Evolutionary conservation across 257 asterid genomes (phyloP).

Genomic region (Eucommia ulmoides): DNA sequence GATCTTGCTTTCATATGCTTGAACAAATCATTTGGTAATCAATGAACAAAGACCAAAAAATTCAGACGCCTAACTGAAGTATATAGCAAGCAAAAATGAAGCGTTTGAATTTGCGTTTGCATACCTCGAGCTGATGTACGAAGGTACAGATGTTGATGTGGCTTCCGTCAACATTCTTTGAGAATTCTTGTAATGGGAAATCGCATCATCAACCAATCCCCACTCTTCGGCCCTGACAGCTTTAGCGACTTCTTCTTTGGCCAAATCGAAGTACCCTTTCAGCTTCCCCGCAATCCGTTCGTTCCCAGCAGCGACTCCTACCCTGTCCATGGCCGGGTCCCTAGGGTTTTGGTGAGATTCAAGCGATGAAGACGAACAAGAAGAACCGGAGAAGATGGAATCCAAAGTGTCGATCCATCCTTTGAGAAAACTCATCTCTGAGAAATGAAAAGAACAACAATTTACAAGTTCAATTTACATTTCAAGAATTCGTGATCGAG

Average conservation of each 20-base stretch:
- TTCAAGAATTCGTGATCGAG: too few species aligned
- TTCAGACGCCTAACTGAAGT: too few species aligned
- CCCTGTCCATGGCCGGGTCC: conserved; percentile 48
- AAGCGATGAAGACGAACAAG: conserved; percentile 13
- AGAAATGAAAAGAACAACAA: neutral
- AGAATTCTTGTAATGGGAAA: conserved; percentile 50
- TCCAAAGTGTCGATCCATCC: conserved; percentile 44
- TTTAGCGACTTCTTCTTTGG: conserved; percentile 69
- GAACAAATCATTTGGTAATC: too few species aligned
- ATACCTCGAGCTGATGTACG: conserved; percentile 79
- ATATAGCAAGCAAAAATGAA: too few species aligned
- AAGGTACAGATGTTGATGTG: conserved; percentile 77
- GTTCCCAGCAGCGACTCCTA: conserved; percentile 76
- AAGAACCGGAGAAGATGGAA: conserved; percentile 47
- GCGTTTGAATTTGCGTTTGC: too few species aligned
- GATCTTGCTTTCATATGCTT: too few species aligned
- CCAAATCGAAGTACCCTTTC: conserved; percentile 85
- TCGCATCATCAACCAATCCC: conserved; percentile 78
- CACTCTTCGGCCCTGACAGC: conserved; percentile 96
- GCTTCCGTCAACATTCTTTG: conserved; percentile 65
- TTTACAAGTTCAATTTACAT: too few species aligned
- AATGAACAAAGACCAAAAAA: too few species aligned
- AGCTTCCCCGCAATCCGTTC: conserved; percentile 81
- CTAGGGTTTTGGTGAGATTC: conserved; percentile 28
- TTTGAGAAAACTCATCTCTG: conserved; percentile 52